phyloP scores from a whole-genome alignment of 331 rosid species.

The Stylosanthes scabra region DNA sequence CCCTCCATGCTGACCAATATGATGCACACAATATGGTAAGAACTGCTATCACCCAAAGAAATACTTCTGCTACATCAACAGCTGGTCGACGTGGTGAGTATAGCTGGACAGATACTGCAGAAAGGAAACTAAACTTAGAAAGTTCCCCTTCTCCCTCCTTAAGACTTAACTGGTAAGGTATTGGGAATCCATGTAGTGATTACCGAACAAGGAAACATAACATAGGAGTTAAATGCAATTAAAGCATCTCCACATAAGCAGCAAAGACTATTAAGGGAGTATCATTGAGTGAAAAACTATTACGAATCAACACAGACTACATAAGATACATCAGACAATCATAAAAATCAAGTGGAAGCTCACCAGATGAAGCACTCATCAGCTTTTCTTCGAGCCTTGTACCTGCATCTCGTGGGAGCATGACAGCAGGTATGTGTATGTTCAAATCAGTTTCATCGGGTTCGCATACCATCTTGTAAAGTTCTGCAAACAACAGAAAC shows the following conservation, averaged over 20 bases:
- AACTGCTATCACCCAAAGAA: slow-evolving; percentile 98
- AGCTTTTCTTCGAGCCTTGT: slow-evolving; percentile 80
- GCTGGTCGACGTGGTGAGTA: slow-evolving; percentile 89
- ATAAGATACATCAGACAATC: neutral
- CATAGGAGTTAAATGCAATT: slow-evolving; percentile 7
- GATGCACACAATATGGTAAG: slow-evolving; percentile 94
- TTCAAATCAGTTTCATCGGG: slow-evolving; percentile 84
- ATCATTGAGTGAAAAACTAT: slow-evolving; percentile 11
- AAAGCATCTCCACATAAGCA: slow-evolving; percentile 13
- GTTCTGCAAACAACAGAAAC: slow-evolving; percentile 67
- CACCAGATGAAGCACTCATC: slow-evolving; percentile 67
- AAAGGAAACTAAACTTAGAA: slow-evolving; percentile 30
- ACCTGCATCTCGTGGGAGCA: slow-evolving; percentile 98
- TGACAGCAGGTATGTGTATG: slow-evolving; percentile 93
- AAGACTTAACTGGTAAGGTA: neutral
- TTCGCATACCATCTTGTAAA: slow-evolving; percentile 99
- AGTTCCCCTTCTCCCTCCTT: neutral
- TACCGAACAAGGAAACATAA: neutral
- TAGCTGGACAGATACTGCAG: slow-evolving; percentile 91
- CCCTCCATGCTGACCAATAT: slow-evolving; percentile 97
- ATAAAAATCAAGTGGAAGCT: slow-evolving; percentile 35
- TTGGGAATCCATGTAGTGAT: slow-evolving; percentile 6
- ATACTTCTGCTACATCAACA: slow-evolving; percentile 95
- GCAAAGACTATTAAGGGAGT: neutral
- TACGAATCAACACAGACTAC: slow-evolving; percentile 7